These are phyloP conservation scores for Sambucus nigra DNA, from an alignment of 129 eudicot genomes.

Conservation along the genomic window DNA sequence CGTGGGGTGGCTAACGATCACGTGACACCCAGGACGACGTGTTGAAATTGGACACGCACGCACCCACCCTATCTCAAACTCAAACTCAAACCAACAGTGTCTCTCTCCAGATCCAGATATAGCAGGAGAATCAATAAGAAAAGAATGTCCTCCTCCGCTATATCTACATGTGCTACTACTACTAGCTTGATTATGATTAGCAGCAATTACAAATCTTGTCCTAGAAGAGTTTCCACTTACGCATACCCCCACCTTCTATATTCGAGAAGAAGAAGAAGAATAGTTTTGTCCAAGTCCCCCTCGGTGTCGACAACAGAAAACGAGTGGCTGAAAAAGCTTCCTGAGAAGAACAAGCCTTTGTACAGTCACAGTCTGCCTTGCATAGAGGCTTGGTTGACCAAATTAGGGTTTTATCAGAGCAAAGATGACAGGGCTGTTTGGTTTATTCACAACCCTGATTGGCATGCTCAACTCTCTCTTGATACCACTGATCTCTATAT, in stretches of 20 bases:
- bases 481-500: constrained; percentile 82
- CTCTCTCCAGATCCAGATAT: too few species aligned
- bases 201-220: too few species aligned
- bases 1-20: too few species aligned
- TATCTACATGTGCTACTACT: too few species aligned
- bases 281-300: constrained; percentile 30
- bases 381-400: constrained; percentile 68
- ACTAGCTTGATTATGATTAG: too few species aligned
- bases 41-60: too few species aligned
- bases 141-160: too few species aligned
- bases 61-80: too few species aligned
- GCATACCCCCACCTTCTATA: constrained; percentile 13
- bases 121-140: too few species aligned
- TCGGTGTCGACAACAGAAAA: constrained; percentile 36
- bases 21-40: too few species aligned
- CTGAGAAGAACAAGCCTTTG: constrained; percentile 82
- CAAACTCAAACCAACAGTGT: too few species aligned
- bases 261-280: constrained; percentile 21
- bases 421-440: constrained; percentile 82
- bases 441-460: constrained; percentile 65
- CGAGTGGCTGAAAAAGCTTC: constrained; percentile 72
- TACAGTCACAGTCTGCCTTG: constrained; percentile 90
- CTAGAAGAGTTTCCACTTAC: too few species aligned
- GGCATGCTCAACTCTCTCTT: constrained; percentile 89
- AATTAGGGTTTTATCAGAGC: constrained; percentile 74